Evolutionary conservation across 495 filamentous ascomycete genomes (phyloP).

Genomic region (Bryoglossum gracile): DNA sequence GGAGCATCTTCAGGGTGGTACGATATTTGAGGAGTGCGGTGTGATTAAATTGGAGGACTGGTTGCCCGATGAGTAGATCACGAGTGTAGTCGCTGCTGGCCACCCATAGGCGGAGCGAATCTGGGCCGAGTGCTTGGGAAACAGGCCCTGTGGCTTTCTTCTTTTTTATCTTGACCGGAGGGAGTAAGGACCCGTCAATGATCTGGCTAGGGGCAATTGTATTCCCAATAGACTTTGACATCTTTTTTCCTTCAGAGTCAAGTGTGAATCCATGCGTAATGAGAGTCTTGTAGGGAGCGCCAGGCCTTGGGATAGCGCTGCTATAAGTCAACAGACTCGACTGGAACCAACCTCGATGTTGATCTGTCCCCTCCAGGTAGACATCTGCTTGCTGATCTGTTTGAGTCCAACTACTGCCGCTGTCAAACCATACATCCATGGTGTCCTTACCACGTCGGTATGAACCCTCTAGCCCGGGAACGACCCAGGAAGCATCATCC

Average conservation of each 20-base stretch:
- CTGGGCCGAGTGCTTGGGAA: constrained; percentile 36
- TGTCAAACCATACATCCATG: constrained; percentile 99
- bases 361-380: constrained; percentile 90
- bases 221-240: constrained; percentile 98
- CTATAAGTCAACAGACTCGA: constrained; percentile 91
- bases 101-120: constrained; percentile 88
- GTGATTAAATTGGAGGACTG: constrained; percentile 67
- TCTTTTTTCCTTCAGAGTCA: constrained; percentile 83
- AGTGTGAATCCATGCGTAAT: constrained; percentile 95
- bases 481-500: constrained; percentile 69
- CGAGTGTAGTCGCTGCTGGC: constrained; percentile 85
- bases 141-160: constrained; percentile 28
- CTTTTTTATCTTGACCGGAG: constrained; percentile 40
- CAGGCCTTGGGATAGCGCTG: constrained; percentile 31
- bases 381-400: constrained; percentile 62
- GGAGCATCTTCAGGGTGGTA: constrained; percentile 77
- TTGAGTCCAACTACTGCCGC: constrained; percentile 87
- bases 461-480: constrained; percentile 40
- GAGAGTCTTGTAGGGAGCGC: constrained; percentile 71
- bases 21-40: constrained; percentile 75
- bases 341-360: constrained; percentile 98
- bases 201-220: constrained; percentile 73
- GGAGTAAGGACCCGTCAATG: constrained; percentile 67
- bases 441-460: constrained; percentile 85
- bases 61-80: constrained; percentile 71